Percentiles rank a stretch among this genome's conserved stretches.
Evolutionary conservation across 805 yeast species (phyloP).

Genomic region (Teunomyces kruisii): DNA sequence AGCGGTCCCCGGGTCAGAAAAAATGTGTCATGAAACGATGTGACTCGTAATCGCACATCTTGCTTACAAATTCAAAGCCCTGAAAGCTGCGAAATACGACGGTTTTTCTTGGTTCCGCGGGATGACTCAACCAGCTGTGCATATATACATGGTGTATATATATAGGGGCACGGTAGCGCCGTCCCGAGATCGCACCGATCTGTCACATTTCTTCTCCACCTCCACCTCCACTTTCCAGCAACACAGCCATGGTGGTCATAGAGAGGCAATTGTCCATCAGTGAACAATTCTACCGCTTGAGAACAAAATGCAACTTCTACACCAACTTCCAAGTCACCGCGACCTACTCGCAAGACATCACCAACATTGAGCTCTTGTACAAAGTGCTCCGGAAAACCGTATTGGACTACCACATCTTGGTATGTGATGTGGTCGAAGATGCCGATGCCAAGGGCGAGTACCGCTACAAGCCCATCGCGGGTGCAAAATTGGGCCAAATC

Average conservation of each 20-base stretch:
- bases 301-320: slow-evolving; percentile 30
- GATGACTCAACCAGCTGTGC: too few species aligned
- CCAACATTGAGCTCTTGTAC: slow-evolving; percentile 15
- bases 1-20: too few species aligned
- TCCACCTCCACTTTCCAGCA: too few species aligned
- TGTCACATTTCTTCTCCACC: too few species aligned
- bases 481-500: slow-evolving; percentile 25
- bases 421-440: slow-evolving; percentile 30
- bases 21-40: too few species aligned
- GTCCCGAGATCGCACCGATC: too few species aligned
- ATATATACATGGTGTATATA: too few species aligned
- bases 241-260: slow-evolving; percentile 2
- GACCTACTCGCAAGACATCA: slow-evolving; percentile 24
- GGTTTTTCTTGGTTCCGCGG: too few species aligned
- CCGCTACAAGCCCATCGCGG: slow-evolving; percentile 23
- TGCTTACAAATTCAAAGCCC: too few species aligned
- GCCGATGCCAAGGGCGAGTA: slow-evolving; percentile 7
- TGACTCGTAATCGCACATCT: too few species aligned
- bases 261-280: slow-evolving; percentile 27
- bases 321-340: slow-evolving; percentile 35
- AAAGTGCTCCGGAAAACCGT: slow-evolving; percentile 31
- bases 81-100: too few species aligned
- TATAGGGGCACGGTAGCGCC: too few species aligned
- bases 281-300: slow-evolving; percentile 36
- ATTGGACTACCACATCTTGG: slow-evolving; percentile 33